These are phyloP conservation scores for Ustilago cynodontis DNA, from an alignment of 1,284 basidiomycete genomes.

Conservation along the genomic window DNA sequence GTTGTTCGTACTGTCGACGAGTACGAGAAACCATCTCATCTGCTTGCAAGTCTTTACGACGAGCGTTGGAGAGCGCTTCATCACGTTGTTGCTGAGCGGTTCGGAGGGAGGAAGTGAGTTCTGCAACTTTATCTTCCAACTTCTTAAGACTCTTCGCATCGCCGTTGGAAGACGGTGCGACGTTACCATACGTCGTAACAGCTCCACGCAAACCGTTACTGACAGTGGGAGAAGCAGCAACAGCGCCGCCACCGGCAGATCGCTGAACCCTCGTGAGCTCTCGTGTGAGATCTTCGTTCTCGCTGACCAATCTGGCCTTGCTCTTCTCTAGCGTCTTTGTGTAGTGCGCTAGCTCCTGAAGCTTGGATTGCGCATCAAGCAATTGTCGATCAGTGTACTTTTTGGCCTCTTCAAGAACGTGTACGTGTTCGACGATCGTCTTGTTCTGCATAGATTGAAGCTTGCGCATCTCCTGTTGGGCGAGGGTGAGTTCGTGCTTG, in stretches of 20 bases:
- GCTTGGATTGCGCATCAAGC: slow-evolving; percentile 81
- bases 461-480: slow-evolving; percentile 77
- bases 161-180: slow-evolving; percentile 29
- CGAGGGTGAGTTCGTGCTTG: slow-evolving; percentile 77
- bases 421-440: slow-evolving; percentile 98
- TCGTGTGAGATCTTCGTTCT: slow-evolving; percentile 85
- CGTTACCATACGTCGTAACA: slow-evolving; percentile 40
- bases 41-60: slow-evolving; percentile 77
- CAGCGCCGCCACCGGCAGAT: slow-evolving; percentile 15
- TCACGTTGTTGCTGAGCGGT: slow-evolving; percentile 64
- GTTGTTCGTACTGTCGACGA: slow-evolving; percentile 78
- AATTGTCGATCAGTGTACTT: slow-evolving; percentile 93
- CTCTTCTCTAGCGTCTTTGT: slow-evolving; percentile 86
- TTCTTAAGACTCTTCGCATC: slow-evolving; percentile 62
- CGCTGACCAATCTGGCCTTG: slow-evolving; percentile 80
- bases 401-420: slow-evolving; percentile 96
- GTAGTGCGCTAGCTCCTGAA: slow-evolving; percentile 80
- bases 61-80: slow-evolving; percentile 74
- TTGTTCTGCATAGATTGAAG: slow-evolving; percentile 84
- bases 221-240: slow-evolving; percentile 23
- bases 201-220: slow-evolving; percentile 34
- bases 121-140: slow-evolving; percentile 77
- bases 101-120: slow-evolving; percentile 60
- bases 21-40: slow-evolving; percentile 78
- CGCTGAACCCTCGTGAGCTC: slow-evolving; percentile 76